Evolutionary conservation across 768 basidiomycete species (phyloP).

Genomic region (Naganishia friedmannii): DNA sequence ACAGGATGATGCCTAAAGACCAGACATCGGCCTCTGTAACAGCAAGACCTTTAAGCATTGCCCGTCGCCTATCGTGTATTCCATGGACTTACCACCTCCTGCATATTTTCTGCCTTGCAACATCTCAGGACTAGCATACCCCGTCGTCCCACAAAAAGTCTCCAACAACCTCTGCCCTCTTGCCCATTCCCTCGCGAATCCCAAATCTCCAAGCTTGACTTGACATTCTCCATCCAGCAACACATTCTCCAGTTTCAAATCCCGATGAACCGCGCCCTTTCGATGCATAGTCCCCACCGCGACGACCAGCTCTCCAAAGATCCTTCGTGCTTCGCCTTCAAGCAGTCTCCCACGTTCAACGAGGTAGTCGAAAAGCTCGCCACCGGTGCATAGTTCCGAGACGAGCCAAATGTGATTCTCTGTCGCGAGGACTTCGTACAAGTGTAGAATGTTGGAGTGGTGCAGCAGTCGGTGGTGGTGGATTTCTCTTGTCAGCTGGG

Average conservation of each 20-base stretch:
- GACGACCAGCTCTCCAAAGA: conserved; percentile 96
- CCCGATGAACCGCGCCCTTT: conserved; percentile 90
- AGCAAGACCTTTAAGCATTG: neutral
- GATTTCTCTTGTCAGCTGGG: conserved; percentile 90
- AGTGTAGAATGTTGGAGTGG: conserved; percentile 89
- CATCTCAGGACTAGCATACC: conserved; percentile 87
- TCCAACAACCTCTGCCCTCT: conserved; percentile 63
- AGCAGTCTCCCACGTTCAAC: conserved; percentile 85
- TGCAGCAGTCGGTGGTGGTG: conserved; percentile 97
- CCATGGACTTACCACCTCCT: conserved; percentile 68
- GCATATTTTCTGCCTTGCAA: conserved; percentile 80
- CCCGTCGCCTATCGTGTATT: neutral
- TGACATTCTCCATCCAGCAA: conserved; percentile 83
- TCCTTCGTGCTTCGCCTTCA: conserved; percentile 74
- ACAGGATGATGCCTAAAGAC: conserved; percentile 90
- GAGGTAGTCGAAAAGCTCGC: conserved; percentile 96
- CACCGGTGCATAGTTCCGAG: conserved; percentile 92
- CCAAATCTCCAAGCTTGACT: conserved; percentile 91
- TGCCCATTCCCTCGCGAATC: conserved; percentile 79
- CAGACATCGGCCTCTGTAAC: conserved; percentile 86
- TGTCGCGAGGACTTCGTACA: conserved; percentile 97
- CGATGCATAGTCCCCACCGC: conserved; percentile 90
- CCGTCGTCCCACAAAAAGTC: conserved; percentile 89
- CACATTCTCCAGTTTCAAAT: conserved; percentile 94
- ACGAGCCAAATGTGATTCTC: conserved; percentile 95